Conservation (phyloP, 2,329 filamentous ascomycete genomes). For the Aureobasidium subglaciale region DNA sequence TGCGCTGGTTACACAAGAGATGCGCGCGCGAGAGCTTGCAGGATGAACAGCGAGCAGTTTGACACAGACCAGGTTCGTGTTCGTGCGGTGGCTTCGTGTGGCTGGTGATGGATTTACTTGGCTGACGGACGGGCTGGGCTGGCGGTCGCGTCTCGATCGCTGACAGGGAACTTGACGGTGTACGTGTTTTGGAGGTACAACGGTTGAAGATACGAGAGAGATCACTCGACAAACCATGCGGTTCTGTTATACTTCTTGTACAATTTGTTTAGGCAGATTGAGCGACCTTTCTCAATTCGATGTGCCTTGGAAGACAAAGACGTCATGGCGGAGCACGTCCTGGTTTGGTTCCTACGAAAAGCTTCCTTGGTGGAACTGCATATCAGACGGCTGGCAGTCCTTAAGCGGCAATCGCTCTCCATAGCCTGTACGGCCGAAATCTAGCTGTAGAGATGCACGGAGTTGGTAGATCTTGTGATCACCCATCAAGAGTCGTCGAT, state of each 20-base stretch:
- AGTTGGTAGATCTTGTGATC: neutral
- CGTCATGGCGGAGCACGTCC: neutral
- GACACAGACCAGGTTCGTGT: neutral
- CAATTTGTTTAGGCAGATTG: neutral
- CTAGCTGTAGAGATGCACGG: neutral
- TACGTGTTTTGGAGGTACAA: neutral
- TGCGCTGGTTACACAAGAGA: constrained; percentile 11
- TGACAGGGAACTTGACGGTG: neutral
- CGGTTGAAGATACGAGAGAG: neutral
- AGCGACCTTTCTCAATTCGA: no score
- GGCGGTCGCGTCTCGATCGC: neutral
- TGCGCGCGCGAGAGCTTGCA: constrained; percentile 13
- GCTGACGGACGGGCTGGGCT: neutral
- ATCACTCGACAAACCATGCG: neutral
- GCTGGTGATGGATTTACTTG: neutral
- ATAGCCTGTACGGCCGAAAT: neutral
- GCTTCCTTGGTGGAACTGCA: neutral
- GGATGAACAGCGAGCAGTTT: neutral
- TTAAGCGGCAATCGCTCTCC: neutral
- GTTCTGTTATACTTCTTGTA: neutral
- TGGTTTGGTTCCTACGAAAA: neutral
- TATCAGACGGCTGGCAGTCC: neutral
- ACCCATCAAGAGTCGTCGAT: no score
- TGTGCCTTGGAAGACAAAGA: neutral
- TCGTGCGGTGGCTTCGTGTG: constrained; percentile 8